Percentiles rank a stretch among this genome's conserved stretches.
Conservation (phyloP, 768 basidiomycete genomes). For the Lyophyllum semitale region DNA sequence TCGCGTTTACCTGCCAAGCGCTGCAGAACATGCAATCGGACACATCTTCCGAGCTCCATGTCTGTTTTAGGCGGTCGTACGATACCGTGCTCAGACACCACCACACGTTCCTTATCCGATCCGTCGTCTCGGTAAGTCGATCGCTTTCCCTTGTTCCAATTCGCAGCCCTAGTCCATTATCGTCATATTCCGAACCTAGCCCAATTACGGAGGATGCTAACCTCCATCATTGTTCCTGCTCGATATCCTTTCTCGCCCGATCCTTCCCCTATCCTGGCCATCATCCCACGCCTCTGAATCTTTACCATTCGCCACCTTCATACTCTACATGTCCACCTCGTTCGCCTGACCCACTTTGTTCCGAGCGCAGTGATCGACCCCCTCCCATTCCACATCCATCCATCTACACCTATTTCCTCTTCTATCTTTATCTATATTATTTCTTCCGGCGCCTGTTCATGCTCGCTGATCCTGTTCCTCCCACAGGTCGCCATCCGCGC, state of each 20-base stretch:
- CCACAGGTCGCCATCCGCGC: slow-evolving; percentile 58
- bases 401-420: neutral
- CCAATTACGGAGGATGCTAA: neutral
- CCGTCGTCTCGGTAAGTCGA: slow-evolving; percentile 57
- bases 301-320: no score
- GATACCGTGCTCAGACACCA: slow-evolving; percentile 68
- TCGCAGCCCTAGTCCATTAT: neutral
- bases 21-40: slow-evolving; percentile 67
- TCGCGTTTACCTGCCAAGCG: slow-evolving; percentile 68
- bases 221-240: neutral
- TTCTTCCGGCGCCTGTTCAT: slow-evolving; percentile 15
- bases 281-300: no score
- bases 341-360: neutral
- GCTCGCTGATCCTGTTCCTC: neutral
- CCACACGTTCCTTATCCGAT: slow-evolving; percentile 67
- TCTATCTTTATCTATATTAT: slow-evolving; percentile 1
- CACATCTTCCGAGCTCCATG: slow-evolving; percentile 51
- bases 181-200: neutral
- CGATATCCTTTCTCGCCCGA: neutral
- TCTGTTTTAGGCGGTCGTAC: slow-evolving; percentile 73
- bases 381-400: neutral
- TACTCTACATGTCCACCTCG: neutral
- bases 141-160: neutral
- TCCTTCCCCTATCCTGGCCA: no score
- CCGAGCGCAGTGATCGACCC: neutral